Conservation (phyloP, 441 rosid genomes). For the Pelargonium australe region DNA sequence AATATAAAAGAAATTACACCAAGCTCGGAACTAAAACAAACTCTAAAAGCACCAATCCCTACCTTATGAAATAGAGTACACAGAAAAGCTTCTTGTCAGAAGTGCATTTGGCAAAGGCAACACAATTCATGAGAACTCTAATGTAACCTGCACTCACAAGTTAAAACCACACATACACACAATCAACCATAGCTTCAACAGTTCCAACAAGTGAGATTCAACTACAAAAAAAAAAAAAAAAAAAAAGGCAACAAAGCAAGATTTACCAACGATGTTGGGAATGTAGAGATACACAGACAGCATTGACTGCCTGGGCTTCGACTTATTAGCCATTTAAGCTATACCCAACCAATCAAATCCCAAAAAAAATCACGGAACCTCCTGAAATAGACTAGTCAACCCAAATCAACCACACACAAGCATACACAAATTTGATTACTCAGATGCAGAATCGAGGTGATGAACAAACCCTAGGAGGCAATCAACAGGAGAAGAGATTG, state of each 20-base stretch:
- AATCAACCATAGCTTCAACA: conserved; percentile 4
- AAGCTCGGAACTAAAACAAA: conserved; percentile 10
- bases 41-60: conserved; percentile 7
- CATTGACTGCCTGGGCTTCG: conserved; percentile 43
- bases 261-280: conserved; percentile 77
- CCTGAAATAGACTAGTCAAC: conserved; percentile 21
- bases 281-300: conserved; percentile 71
- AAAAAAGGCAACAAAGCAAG: not conserved
- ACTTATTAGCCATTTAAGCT: conserved; percentile 49
- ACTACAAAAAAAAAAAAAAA: not conserved
- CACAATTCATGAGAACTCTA: conserved; percentile 74
- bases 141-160: conserved; percentile 51
- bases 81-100: conserved; percentile 77
- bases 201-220: conserved; percentile 1
- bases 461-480: not conserved
- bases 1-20: conserved; percentile 17
- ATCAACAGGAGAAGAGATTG: not conserved
- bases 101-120: conserved; percentile 79
- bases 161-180: not conserved
- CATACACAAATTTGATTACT: not conserved
- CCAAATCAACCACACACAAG: not conserved
- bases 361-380: conserved; percentile 1
- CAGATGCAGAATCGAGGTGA: not conserved
- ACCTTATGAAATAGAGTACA: conserved; percentile 73
- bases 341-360: not conserved